These are phyloP conservation scores for Nicotiana noctiflora DNA, from an alignment of 257 asterid genomes.

Conservation along the genomic window DNA sequence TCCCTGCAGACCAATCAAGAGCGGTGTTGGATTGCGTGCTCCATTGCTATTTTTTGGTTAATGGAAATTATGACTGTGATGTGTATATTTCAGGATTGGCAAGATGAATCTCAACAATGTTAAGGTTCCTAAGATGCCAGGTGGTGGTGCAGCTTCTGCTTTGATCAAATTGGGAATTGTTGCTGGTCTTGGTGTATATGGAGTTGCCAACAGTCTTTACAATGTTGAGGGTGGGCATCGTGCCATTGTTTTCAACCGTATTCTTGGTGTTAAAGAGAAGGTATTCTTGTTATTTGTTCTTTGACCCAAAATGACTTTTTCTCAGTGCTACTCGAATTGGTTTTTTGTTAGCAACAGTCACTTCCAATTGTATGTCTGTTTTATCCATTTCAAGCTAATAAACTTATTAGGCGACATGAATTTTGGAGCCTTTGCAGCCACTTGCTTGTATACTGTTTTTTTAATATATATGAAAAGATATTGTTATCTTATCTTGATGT, in stretches of 20 bases:
- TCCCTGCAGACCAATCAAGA: no score
- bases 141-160: slow-evolving; percentile 63
- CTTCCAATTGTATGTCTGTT: background rate
- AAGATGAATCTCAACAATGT: slow-evolving; percentile 62
- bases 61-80: background rate
- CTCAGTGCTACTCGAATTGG: background rate
- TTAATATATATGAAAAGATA: background rate
- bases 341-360: background rate
- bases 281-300: slow-evolving; percentile 20
- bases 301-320: background rate
- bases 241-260: slow-evolving; percentile 82
- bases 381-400: background rate
- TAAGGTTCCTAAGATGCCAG: slow-evolving; percentile 75
- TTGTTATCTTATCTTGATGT: background rate
- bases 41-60: background rate
- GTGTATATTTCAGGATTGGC: slow-evolving; percentile 24
- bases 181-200: slow-evolving; percentile 67
- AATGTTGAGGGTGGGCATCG: slow-evolving; percentile 94
- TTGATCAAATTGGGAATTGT: slow-evolving; percentile 49
- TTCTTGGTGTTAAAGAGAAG: slow-evolving; percentile 69
- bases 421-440: background rate
- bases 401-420: background rate
- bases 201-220: slow-evolving; percentile 72
- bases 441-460: background rate
- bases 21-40: no score